Evolutionary conservation across 164 flowering plant species (phyloP).

Genomic region (Saururus chinensis): DNA sequence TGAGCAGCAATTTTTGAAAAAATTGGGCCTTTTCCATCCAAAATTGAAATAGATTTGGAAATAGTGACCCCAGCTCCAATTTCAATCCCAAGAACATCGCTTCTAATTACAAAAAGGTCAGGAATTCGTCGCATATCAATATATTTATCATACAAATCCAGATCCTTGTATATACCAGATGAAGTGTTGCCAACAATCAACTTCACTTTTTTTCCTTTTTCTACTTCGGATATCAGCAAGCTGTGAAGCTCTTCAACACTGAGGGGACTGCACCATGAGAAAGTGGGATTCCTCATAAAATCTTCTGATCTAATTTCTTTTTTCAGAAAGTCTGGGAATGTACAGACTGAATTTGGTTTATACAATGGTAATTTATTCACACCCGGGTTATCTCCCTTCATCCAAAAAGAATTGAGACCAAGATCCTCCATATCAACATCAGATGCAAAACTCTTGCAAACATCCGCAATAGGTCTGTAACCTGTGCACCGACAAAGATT

Average conservation of each 20-base stretch:
- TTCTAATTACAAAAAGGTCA: slow-evolving; percentile 48
- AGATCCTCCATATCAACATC: slow-evolving; percentile 92
- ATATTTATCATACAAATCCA: slow-evolving; percentile 32
- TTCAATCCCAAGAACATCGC: slow-evolving; percentile 46
- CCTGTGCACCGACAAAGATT: slow-evolving; percentile 97
- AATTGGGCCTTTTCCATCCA: slow-evolving; percentile 32
- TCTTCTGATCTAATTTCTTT: slow-evolving; percentile 20
- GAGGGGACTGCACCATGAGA: slow-evolving; percentile 45
- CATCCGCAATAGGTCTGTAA: slow-evolving; percentile 89
- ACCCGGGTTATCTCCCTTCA: slow-evolving; percentile 30
- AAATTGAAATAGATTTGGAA: slow-evolving; percentile 44
- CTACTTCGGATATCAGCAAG: slow-evolving; percentile 16
- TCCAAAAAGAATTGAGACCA: slow-evolving; percentile 71
- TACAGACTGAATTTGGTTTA: slow-evolving; percentile 14
- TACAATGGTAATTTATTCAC: slow-evolving; percentile 36
- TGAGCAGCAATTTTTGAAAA: slow-evolving; percentile 59
- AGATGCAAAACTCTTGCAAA: slow-evolving; percentile 78
- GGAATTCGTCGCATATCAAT: slow-evolving; percentile 64
- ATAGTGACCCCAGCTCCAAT: slow-evolving; percentile 82
- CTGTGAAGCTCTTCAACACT: slow-evolving; percentile 41
- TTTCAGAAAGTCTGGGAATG: slow-evolving; percentile 60
- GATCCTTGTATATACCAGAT: slow-evolving; percentile 65
- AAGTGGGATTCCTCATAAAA: no score
- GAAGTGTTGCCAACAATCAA: slow-evolving; percentile 79
- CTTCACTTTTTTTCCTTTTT: slow-evolving; percentile 18